Base-by-base conservation (phyloP, 768 basidiomycete genomes). In the Lactarius sanguifluus region DNA sequence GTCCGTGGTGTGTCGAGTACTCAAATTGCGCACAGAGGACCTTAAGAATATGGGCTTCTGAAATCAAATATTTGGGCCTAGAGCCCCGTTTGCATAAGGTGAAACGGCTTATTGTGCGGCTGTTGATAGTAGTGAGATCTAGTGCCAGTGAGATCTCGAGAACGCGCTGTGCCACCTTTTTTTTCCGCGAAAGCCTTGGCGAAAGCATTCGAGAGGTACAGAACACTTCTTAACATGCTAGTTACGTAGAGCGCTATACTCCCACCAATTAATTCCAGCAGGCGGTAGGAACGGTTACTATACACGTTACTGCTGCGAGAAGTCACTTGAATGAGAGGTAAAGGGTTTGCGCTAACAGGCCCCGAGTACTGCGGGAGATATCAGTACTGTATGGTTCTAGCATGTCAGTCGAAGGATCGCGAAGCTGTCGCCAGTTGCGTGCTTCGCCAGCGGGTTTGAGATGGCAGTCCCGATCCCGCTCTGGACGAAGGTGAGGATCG, bases 401-500 rank as follows among this genome's bases (percentile, higher is more conserved):
- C 15, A 50, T 36, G 8, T 36, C 23, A 50, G 45, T 23, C n/a
- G n/a, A n/a, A 47, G 13, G 23, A 61, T 23, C 47, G n/a, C 30
- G 60, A 61, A 50, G 23, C 10, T 13, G 10, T 47, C n/a, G 9
- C 45, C 45, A 47, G 20, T 59, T 40, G n/a, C 12, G 16, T 23
- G 64, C 36, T 64, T 64, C 23, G 8, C 15, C 15, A 57, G 32
- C 40, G 3, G 45, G 20, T 23, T 30, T 64, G 32, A 59, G 38
- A 59, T 28, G 20, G 34, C 6, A 64, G 30, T 13, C 18, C 64
- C 41, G 64, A 50, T 65, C 59, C 40, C 41, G 59, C 41, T 55
- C 64, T 65, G 41, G 52, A 57, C 6, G 20, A 28, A 20, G 38
- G 57, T 40, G 61, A 62, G 61, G 57, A 66, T 66, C 65, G 30